Evolutionary conservation across 768 basidiomycete species (phyloP).

Genomic region (Tricholoma matsutake): DNA sequence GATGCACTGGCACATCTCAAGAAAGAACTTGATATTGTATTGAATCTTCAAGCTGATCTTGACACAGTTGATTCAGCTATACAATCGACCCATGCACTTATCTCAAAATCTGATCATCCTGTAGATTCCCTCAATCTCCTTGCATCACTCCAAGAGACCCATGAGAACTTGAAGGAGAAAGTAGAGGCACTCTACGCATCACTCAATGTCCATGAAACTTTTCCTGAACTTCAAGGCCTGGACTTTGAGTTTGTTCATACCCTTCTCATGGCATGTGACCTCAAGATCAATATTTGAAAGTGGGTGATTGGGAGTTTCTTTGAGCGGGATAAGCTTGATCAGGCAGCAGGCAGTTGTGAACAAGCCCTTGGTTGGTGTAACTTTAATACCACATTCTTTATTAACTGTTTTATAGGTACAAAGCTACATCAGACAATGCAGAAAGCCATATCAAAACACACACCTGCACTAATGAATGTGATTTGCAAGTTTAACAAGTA

Average conservation of each 20-base stretch:
- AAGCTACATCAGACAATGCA: constrained; percentile 29
- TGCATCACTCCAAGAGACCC: constrained; percentile 16
- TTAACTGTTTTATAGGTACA: constrained; percentile 16
- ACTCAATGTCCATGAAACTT: constrained; percentile 29
- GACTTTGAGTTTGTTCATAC: constrained; percentile 26
- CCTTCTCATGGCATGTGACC: constrained; percentile 32
- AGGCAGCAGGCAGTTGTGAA: constrained; percentile 2
- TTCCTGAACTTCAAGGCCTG: constrained; percentile 31
- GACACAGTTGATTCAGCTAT: too few species aligned
- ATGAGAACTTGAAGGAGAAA: constrained; percentile 17
- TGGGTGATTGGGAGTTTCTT: constrained; percentile 33
- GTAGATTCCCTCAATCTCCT: constrained; percentile 13
- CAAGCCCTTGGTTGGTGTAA: constrained; percentile 3
- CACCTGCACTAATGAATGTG: constrained; percentile 20
- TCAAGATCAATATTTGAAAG: constrained; percentile 38
- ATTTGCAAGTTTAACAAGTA: constrained; percentile 28
- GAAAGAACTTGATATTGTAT: too few species aligned
- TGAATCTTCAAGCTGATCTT: too few species aligned
- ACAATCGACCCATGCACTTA: constrained; percentile 6
- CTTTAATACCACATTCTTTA: not conserved
- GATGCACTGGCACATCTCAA: too few species aligned
- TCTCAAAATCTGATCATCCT: not conserved
- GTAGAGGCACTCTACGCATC: constrained; percentile 32
- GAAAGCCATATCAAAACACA: constrained; percentile 24
- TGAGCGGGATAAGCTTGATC: constrained; percentile 32